phyloP scores from a whole-genome alignment of 768 basidiomycete species.

The Naganishia antarctica region DNA sequence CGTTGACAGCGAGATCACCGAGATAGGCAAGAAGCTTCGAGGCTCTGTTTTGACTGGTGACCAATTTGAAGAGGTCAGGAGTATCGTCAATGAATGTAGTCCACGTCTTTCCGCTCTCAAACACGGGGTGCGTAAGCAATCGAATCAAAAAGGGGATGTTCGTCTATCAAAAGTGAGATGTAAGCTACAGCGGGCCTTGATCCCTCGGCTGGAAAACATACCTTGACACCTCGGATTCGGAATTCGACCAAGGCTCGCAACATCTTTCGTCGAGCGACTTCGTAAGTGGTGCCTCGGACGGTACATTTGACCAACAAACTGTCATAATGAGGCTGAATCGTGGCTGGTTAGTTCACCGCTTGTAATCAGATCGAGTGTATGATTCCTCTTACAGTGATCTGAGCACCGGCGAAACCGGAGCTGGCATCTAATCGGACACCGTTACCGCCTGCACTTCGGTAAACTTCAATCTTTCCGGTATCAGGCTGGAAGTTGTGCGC shows the following conservation, averaged over 20 bases:
- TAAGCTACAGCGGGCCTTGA: too few species aligned
- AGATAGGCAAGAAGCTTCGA: constrained; percentile 95
- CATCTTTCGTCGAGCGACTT: constrained; percentile 98
- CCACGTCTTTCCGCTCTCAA: constrained; percentile 96
- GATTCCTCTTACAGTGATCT: constrained; percentile 85
- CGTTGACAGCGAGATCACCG: constrained; percentile 95
- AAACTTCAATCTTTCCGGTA: constrained; percentile 98
- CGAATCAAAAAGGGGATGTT: constrained; percentile 99
- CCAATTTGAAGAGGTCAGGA: constrained; percentile 97
- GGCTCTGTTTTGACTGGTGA: constrained; percentile 94
- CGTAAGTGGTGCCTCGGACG: constrained; percentile 94
- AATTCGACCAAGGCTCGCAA: constrained; percentile 98
- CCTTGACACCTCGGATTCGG: constrained; percentile 98
- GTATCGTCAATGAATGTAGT: constrained; percentile 99
- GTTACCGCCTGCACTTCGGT: constrained; percentile 96
- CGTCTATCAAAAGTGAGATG: too few species aligned
- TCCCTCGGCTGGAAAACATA: constrained; percentile 28
- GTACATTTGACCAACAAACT: constrained; percentile 93
- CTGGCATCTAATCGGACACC: constrained; percentile 94
- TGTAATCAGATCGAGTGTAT: neutral
- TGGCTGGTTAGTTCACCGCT: neutral
- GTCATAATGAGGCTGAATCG: constrained; percentile 85
- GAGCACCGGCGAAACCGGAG: constrained; percentile 96
- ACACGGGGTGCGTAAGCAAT: constrained; percentile 90
- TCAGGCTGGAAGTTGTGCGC: constrained; percentile 91